Percentiles rank a stretch among this genome's conserved stretches.
phyloP scores from a whole-genome alignment of 495 filamentous ascomycete genomes.

The Penicillium daleae region DNA sequence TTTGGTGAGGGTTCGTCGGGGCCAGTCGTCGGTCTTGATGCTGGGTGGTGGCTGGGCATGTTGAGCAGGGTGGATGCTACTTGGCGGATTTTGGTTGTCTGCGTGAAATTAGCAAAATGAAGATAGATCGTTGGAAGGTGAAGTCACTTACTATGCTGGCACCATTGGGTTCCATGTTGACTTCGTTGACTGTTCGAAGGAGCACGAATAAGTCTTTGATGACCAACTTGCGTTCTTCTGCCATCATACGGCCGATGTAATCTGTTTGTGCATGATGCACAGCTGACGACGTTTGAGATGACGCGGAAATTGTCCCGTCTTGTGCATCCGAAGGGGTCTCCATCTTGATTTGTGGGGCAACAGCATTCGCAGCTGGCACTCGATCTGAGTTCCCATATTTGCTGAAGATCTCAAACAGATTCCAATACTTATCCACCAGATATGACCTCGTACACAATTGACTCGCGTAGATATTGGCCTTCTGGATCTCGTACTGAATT shows the following conservation, averaged over 20 bases:
- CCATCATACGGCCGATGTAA: conserved; percentile 58
- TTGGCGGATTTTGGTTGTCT: conserved; percentile 71
- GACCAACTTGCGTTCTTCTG: conserved; percentile 70
- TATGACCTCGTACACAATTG: conserved; percentile 76
- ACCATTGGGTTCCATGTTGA: conserved; percentile 82
- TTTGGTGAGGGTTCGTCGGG: conserved; percentile 17
- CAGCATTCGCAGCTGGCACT: conserved; percentile 19
- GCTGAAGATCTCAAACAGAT: conserved; percentile 59
- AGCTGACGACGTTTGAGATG: conserved; percentile 10
- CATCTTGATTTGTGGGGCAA: conserved; percentile 22
- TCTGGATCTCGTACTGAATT: conserved; percentile 82
- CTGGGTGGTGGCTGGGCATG: conserved; percentile 46
- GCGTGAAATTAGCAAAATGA: conserved; percentile 13
- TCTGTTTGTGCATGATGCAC: conserved; percentile 46
- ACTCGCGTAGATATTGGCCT: conserved; percentile 77
- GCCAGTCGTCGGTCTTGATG: conserved; percentile 13
- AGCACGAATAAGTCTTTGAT: conserved; percentile 75
- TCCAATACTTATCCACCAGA: conserved; percentile 81
- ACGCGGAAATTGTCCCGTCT: background rate
- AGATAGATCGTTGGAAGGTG: background rate
- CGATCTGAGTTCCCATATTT: conserved; percentile 34
- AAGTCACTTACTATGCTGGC: conserved; percentile 61
- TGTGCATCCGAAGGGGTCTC: conserved; percentile 18
- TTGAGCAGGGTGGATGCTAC: conserved; percentile 76
- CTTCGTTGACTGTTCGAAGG: conserved; percentile 69